Evolutionary conservation across 768 basidiomycete genomes (phyloP), one percentile per base, ranked within the genome.

Genomic region (Vararia minispora): DNA sequence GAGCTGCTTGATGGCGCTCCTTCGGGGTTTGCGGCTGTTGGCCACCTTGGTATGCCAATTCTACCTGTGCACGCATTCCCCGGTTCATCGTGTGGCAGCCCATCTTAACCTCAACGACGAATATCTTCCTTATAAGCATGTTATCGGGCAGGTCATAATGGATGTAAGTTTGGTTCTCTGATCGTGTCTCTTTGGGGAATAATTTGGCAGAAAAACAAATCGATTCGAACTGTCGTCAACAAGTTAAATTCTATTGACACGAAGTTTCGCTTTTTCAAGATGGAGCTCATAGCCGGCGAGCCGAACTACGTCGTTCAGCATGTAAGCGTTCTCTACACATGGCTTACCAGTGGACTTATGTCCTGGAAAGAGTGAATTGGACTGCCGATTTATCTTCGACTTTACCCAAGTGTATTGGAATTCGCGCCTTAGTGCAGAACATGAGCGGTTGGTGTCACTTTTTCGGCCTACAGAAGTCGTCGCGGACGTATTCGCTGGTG

Each of bases 341-440:
- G 5, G 7, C 22, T 49, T 14, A 4, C 14, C 17, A 22, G 11
- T 20, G 12, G 24, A 34, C 14, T 23, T 45, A 17, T 34, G 29
- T 33, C 28, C 33, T 27, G 37, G 13, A 11, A 51, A 95, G 91
- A 70, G 70, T 45, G 94, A 99, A 64, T 74, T 80, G 6, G 72
- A 76, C 49, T 97, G 91, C 57, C 66, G 64, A 23, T 98, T 98
- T 59, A 79, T 71, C 2, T 98, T 99, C 51, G 91, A 99, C 57
- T 99, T 98, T 54, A 79, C 83, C 5, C 69, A 79, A 53, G 95
- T 98, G 10, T 99, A 99, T 59, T 99, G 92, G 92, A 99, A 99
- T 63, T 94, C 92, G 12, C 79, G 95, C 26, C 63, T 99, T 25
- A 84, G 89, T 41, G 77, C 79, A 4, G 95, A 99, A 54, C 95